These are phyloP conservation scores for Pseudogymnoascus sp. DNA, from an alignment of 2,329 filamentous ascomycete species.

Conservation along the genomic window DNA sequence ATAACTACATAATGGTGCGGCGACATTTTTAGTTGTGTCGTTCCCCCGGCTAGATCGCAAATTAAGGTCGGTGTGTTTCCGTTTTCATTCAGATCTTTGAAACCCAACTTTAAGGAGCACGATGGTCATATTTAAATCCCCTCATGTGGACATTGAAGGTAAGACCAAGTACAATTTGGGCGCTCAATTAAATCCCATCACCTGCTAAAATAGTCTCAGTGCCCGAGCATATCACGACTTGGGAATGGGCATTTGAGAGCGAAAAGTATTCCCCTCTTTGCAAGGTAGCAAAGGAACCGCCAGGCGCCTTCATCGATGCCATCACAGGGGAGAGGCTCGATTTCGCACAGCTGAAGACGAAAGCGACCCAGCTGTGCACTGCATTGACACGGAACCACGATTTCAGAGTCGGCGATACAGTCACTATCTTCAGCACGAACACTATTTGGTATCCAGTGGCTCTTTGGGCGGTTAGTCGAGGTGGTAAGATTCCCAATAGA, in stretches of 20 bases:
- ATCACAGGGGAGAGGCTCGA: conserved; percentile 48
- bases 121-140: too few relatives aligned
- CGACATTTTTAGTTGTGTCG: too few relatives aligned
- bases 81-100: too few relatives aligned
- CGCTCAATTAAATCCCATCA: too few relatives aligned
- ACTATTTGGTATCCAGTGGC: conserved; percentile 60
- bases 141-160: too few relatives aligned
- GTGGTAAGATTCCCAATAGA: conserved; percentile 15
- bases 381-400: conserved; percentile 47
- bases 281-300: conserved; percentile 9
- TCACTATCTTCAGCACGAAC: conserved; percentile 54
- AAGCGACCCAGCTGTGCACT: conserved; percentile 50
- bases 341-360: conserved; percentile 48
- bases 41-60: too few relatives aligned
- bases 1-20: too few relatives aligned
- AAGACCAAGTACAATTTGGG: too few relatives aligned
- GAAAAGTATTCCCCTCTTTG: conserved; percentile 39
- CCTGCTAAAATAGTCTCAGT: conserved; percentile 30
- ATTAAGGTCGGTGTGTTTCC: too few relatives aligned
- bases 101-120: too few relatives aligned
- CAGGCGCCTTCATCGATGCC: conserved; percentile 44
- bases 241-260: conserved; percentile 51
- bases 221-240: conserved; percentile 45
- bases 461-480: conserved; percentile 45
- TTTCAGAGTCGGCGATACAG: conserved; percentile 44